Conservation (phyloP, 2,329 filamentous ascomycete genomes). For the Aspergillus sp. region DNA sequence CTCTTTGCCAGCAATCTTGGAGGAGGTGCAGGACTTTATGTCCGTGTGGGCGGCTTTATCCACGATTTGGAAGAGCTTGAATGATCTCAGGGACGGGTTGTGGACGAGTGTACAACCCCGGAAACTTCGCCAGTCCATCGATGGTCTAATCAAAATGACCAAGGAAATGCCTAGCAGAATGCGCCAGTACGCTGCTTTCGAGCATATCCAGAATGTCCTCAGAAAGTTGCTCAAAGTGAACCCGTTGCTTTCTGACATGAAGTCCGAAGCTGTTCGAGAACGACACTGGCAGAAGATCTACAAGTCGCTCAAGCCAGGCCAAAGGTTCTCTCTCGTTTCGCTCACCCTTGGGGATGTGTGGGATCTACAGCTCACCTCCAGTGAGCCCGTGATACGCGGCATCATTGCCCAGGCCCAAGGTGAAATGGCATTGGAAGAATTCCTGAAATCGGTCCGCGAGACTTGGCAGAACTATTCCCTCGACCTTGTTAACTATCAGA, state of each 20-base stretch:
- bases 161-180: constrained; percentile 99
- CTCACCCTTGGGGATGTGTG: constrained; percentile 98
- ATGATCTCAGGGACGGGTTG: constrained; percentile 85
- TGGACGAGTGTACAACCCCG: constrained; percentile 96
- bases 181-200: constrained; percentile 99
- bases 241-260: constrained; percentile 80
- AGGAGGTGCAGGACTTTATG: constrained; percentile 98
- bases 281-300: constrained; percentile 98
- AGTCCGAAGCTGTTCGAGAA: constrained; percentile 94
- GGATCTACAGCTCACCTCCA: constrained; percentile 89
- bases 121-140: constrained; percentile 85
- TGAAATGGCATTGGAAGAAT: constrained; percentile 97
- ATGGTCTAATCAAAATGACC: constrained; percentile 93
- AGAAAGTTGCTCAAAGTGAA: constrained; percentile 91
- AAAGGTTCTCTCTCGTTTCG: constrained; percentile 88
- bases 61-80: constrained; percentile 94
- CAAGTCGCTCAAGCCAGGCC: constrained; percentile 88
- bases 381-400: constrained; percentile 82
- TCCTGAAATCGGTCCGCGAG: constrained; percentile 92
- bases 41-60: constrained; percentile 96
- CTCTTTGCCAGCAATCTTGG: constrained; percentile 78
- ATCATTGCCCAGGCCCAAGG: constrained; percentile 95
- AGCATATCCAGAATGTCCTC: constrained; percentile 91
- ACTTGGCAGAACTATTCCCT: constrained; percentile 95
- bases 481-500: constrained; percentile 95